Conservation (phyloP, 805 yeast species). For the Teunomyces kruisii region DNA sequence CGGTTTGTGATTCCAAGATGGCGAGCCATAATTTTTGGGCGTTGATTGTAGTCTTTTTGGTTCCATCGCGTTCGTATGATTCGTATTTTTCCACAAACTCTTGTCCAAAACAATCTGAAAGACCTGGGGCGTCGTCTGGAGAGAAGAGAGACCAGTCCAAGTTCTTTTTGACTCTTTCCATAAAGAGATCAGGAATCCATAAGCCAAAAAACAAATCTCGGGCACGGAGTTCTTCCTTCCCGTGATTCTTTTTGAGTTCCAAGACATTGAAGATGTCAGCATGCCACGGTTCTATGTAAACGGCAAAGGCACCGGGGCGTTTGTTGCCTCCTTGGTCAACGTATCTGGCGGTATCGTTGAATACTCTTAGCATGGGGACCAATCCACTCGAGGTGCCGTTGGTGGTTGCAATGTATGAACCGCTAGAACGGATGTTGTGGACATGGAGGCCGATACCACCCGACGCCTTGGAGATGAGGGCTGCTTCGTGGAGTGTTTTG, state of each 20-base stretch:
- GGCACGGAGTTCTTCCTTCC: slow-evolving; percentile 91
- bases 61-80: slow-evolving; percentile 69
- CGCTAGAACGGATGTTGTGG: slow-evolving; percentile 82
- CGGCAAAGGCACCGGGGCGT: slow-evolving; percentile 96
- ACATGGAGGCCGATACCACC: slow-evolving; percentile 95
- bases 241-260: slow-evolving; percentile 88
- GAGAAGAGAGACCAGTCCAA: slow-evolving; percentile 88
- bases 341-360: slow-evolving; percentile 92
- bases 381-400: slow-evolving; percentile 91
- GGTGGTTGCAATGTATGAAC: slow-evolving; percentile 86
- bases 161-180: slow-evolving; percentile 81
- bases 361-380: slow-evolving; percentile 95
- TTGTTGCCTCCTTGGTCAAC: slow-evolving; percentile 99
- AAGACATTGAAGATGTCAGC: slow-evolving; percentile 84
- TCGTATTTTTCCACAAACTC: slow-evolving; percentile 74
- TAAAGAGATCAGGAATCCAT: slow-evolving; percentile 94
- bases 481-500: slow-evolving; percentile 83
- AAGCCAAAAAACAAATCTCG: slow-evolving; percentile 90
- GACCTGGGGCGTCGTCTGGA: slow-evolving; percentile 85
- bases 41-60: slow-evolving; percentile 51
- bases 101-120: slow-evolving; percentile 79
- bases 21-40: slow-evolving; percentile 93
- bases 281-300: slow-evolving; percentile 97
- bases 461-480: slow-evolving; percentile 88
- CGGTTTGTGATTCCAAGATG: slow-evolving; percentile 88